Percentiles rank a stretch among this genome's conserved stretches.
Conservation (phyloP, 2,329 filamentous ascomycete genomes). For the Helminthosporium solani region DNA sequence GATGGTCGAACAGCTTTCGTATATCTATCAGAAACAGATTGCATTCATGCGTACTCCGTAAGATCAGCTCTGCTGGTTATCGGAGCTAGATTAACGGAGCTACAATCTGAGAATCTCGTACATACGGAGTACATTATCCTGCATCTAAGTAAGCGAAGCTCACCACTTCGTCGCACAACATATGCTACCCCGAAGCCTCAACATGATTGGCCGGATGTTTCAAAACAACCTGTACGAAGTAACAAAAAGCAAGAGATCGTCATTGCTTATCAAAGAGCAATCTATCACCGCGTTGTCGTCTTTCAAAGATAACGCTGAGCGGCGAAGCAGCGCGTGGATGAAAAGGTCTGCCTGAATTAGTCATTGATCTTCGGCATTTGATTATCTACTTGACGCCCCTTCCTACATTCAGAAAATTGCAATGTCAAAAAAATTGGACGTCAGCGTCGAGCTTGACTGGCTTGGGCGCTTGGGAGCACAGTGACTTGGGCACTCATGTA, state of each 20-base stretch:
- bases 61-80: not conserved
- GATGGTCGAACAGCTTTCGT: not conserved
- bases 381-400: not conserved
- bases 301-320: not conserved
- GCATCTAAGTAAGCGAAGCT: constrained; percentile 2
- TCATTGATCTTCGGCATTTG: not conserved
- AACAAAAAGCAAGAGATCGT: not conserved
- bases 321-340: too few species aligned
- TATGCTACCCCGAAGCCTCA: constrained; percentile 2
- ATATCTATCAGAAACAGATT: not conserved
- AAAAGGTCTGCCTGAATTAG: too few species aligned
- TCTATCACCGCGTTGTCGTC: not conserved
- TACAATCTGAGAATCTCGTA: not conserved
- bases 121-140: not conserved
- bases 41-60: not conserved
- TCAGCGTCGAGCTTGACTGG: constrained; percentile 1
- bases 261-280: not conserved
- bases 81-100: not conserved
- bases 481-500: not conserved
- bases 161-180: constrained; percentile 9
- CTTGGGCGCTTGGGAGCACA: constrained; percentile 1
- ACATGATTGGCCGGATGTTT: constrained; percentile 31
- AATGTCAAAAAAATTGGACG: not conserved
- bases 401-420: not conserved
- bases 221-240: constrained; percentile 19